Base-by-base conservation (phyloP, 495 filamentous ascomycete genomes). In the Bombardia bombarda region DNA sequence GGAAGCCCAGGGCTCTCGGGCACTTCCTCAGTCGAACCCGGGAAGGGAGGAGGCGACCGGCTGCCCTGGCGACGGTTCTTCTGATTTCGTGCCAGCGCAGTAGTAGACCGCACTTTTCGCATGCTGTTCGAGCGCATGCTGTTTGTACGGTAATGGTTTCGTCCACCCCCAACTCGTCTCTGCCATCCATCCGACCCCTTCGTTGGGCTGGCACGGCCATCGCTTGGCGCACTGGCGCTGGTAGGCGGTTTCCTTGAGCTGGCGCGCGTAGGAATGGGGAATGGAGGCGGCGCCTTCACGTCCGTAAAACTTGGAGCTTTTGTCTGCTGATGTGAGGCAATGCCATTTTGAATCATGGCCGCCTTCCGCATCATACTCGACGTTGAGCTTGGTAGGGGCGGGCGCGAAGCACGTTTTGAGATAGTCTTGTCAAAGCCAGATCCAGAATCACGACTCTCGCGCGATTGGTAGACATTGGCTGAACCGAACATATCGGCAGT, bases 251-350 rank as follows among this genome's bases (percentile, higher is more conserved):
- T 83, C 48, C 87, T 78, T 3, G 92, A 96, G 57, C 90, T 96
- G 14, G 86, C 80, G 41, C 92, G 75, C 9, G 82, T 84, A 3
- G 92, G 92, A 7, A 98, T 90, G 0, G 93, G 89, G 69, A 95
- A 95, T 7, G 87, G 87, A n/a, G n/a, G n/a, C 18, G 87, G 87
- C 45, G 77, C 74, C 38, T 46, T 68, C 58, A 50, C 70, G 50
- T 72, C 84, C 69, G 49, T 78, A 20, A 87, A 66, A 49, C 87
- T 93, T 1, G 87, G 84, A 56, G 83, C 95, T 28, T 84, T 75
- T 7, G 79, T 66, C 24, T 84, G 82, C 44, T 80, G 71, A 50
- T 94, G 86, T 5, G 79, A 79, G 35, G 74, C 74, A 32, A 86
- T 79, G 23, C 85, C 87, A 51, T 67, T 92, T 40, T 87, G 79